Base-by-base conservation (phyloP, 495 filamentous ascomycete species). In the Rhypophila decipiens region DNA sequence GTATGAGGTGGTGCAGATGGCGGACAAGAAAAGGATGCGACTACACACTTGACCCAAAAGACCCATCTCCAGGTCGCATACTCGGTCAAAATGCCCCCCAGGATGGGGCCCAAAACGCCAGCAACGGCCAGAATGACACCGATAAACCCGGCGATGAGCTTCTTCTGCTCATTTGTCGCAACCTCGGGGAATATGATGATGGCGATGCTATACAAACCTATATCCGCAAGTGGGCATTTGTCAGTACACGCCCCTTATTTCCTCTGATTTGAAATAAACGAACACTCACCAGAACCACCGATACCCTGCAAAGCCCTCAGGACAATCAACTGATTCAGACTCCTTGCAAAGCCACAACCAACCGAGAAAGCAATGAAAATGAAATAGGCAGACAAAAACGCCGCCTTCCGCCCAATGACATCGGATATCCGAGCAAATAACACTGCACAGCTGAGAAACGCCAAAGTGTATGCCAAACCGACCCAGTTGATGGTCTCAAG, bases 31-130 rank as follows among this genome's bases (percentile, higher is more conserved):
- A 36, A 43, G 15, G 11, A 36, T 22, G 34, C 15, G 21, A 21
- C 20, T n/a, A 57, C 60, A 34, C 12, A 68, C 65, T 86, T 86
- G 63, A 87, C 77, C 78, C 78, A 86, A 59, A 83, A 87, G 1
- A 71, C 70, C 83, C 84, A 87, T 40, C 83, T 57, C 84, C 84
- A 87, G 17, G 67, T 71, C 0, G 79, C 60, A 20, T 73, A 69
- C 37, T 85, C 54, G 0, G 83, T 76, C 49, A 87, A 73, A 0
- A 75, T 59, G 18, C 84, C 84, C 5, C 84, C 83, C 5, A 86
- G 59, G 1, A 87, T 60, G 4, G 84, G 84, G 0, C 84, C 84
- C 12, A 78, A 38, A 8, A 67, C 61, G 15, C 65, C 65, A 3
- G 63, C 40, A 12, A 53, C 17, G n/a, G 64, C 64, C 19, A 70